A percentile compares a stretch with the other conserved stretches of the same genome.
phyloP scores from a whole-genome alignment of 2,329 filamentous ascomycete genomes.

The Aspergillus sojae region DNA sequence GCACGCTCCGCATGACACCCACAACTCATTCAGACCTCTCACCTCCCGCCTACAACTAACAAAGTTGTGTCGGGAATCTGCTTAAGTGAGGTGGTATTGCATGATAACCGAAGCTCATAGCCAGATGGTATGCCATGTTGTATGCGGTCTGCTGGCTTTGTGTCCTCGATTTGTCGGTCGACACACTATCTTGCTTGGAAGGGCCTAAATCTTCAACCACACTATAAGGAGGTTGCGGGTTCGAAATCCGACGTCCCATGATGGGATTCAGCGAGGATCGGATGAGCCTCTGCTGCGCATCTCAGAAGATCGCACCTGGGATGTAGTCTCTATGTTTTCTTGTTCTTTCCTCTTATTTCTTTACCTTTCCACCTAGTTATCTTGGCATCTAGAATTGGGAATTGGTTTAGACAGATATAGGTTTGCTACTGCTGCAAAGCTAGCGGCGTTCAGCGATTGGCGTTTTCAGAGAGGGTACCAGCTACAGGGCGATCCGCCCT shows the following conservation, averaged over 20 bases:
- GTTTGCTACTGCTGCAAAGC: not conserved
- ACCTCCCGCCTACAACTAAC: not conserved
- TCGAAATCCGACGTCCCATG: not conserved
- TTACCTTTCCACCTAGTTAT: not conserved
- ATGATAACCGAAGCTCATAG: not conserved
- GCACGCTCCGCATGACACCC: slow-evolving; percentile 22
- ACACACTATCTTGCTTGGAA: not conserved
- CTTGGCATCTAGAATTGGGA: not conserved
- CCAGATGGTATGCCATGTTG: not conserved
- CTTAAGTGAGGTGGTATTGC: not conserved
- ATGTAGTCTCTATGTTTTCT: not conserved
- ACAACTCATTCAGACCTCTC: not conserved
- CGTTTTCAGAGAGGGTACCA: not conserved
- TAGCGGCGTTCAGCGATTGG: not conserved
- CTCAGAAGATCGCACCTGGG: not conserved
- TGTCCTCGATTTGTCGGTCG: not conserved
- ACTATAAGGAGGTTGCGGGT: not conserved
- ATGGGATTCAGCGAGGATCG: not conserved
- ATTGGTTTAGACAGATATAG: not conserved
- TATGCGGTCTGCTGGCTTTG: not conserved
- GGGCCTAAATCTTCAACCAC: not conserved
- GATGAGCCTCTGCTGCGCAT: not conserved
- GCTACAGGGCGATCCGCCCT: not conserved
- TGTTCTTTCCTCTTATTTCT: not conserved
- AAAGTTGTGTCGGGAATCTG: not conserved